Evolutionary conservation across 192 early-diverging fungal genomes (phyloP).

Genomic region (Thamnidium elegans): DNA sequence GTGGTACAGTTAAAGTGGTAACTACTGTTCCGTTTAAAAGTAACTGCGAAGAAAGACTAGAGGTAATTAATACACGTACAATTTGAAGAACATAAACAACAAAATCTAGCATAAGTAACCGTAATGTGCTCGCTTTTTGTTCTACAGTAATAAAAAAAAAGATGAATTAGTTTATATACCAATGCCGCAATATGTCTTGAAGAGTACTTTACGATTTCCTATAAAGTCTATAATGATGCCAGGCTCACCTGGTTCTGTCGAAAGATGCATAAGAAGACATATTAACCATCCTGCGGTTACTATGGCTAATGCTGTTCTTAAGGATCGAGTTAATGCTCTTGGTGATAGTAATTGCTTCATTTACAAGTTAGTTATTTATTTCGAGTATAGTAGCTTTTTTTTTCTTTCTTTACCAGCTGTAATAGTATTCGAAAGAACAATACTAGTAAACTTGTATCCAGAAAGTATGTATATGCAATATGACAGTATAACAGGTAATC

Average conservation of each 20-base stretch:
- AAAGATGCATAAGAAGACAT: conserved; percentile 20
- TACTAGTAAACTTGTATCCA: conserved; percentile 32
- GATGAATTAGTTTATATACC: neutral
- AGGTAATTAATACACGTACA: conserved; percentile 30
- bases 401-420: conserved; percentile 23
- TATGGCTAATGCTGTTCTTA: conserved; percentile 27
- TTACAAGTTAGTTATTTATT: neutral
- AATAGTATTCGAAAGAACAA: conserved; percentile 27
- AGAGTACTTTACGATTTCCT: conserved; percentile 30
- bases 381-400: too few relatives aligned
- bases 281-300: conserved; percentile 20
- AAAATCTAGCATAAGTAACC: conserved; percentile 23
- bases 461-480: conserved; percentile 32
- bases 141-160: conserved; percentile 6
- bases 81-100: conserved; percentile 28
- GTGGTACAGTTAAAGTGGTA: conserved; percentile 7
- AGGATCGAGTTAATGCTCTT: conserved; percentile 21
- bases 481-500: conserved; percentile 36
- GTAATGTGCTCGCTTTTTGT: conserved; percentile 17
- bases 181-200: neutral
- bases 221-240: conserved; percentile 35
- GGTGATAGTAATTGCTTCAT: conserved; percentile 32
- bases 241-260: conserved; percentile 20
- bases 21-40: conserved; percentile 5
- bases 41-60: conserved; percentile 21